Conservation (phyloP, 192 early-diverging fungal genomes). For the Rhizophagus clarus region DNA sequence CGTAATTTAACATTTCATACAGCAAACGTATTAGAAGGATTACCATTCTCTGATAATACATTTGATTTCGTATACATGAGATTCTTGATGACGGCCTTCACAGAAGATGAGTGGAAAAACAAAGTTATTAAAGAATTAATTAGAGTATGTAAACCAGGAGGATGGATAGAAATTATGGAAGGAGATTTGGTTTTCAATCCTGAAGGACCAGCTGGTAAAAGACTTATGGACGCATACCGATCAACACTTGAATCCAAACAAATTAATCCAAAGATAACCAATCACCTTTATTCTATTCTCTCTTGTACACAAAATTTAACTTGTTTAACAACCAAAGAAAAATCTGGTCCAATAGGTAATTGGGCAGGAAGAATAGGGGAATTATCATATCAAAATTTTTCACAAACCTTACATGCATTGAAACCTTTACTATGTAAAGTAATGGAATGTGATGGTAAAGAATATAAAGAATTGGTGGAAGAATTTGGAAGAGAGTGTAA, state of each 20-base stretch:
- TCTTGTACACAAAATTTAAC: neutral
- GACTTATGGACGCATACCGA: conserved; percentile 3
- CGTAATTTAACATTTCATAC: conserved; percentile 42
- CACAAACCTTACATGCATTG: neutral
- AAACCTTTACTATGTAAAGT: neutral
- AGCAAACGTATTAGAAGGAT: conserved; percentile 37
- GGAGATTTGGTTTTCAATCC: conserved; percentile 8
- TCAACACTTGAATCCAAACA: neutral
- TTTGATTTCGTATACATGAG: conserved; percentile 59
- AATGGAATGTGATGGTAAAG: neutral
- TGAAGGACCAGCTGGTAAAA: neutral
- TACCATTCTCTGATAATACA: conserved; percentile 52
- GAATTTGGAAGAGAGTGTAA: conserved; percentile 8
- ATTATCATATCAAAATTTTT: conserved; percentile 5
- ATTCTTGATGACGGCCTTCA: conserved; percentile 46
- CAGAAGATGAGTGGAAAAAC: conserved; percentile 47
- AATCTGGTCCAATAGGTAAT: neutral
- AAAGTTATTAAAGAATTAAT: conserved; percentile 48
- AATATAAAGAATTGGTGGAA: neutral
- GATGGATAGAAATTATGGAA: conserved; percentile 50
- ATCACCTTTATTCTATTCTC: neutral
- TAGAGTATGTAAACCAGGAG: conserved; percentile 57
- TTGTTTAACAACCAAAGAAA: neutral
- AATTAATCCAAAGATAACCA: neutral
- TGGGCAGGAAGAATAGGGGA: conserved; percentile 7